Percentiles rank a stretch among this genome's conserved stretches.
Conservation (phyloP, 177 flowering plant genomes). For the Tripterygium wilfordii region DNA sequence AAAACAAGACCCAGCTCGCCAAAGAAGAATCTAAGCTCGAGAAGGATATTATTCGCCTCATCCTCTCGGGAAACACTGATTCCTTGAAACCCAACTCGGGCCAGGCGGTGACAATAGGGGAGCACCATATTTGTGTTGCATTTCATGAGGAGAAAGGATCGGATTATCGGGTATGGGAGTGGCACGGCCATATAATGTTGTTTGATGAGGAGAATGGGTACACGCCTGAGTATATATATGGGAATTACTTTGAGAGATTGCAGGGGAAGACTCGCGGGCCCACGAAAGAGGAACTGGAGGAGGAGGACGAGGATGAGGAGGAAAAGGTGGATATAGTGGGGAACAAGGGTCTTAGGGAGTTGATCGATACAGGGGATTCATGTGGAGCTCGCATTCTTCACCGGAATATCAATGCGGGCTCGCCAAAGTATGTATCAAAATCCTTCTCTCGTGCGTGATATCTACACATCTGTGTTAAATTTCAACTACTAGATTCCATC, state of each 20-base stretch:
- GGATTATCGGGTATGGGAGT: slow-evolving; percentile 86
- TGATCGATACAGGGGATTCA: too few species aligned
- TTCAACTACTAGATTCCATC: too few species aligned
- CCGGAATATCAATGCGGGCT: too few species aligned
- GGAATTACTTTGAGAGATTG: slow-evolving; percentile 87
- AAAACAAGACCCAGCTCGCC: background rate
- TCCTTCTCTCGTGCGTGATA: too few species aligned
- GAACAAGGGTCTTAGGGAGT: too few species aligned
- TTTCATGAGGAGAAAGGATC: slow-evolving; percentile 56
- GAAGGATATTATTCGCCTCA: slow-evolving; percentile 40
- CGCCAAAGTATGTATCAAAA: too few species aligned
- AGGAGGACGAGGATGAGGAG: too few species aligned
- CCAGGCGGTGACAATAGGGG: slow-evolving; percentile 67
- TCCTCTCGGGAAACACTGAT: slow-evolving; percentile 41
- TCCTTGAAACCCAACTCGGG: slow-evolving; percentile 80
- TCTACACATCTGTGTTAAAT: too few species aligned
- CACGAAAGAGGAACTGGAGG: too few species aligned
- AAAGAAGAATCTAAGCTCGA: background rate
- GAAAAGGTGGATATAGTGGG: too few species aligned
- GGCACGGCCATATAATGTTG: slow-evolving; percentile 88
- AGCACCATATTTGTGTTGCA: slow-evolving; percentile 74
- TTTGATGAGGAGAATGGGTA: slow-evolving; percentile 74
- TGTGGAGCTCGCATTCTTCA: too few species aligned
- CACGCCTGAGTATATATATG: slow-evolving; percentile 74
- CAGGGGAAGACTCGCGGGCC: too few species aligned